Evolutionary conservation across 805 yeast genomes (phyloP).

Genomic region (Candida sphagnicola): DNA sequence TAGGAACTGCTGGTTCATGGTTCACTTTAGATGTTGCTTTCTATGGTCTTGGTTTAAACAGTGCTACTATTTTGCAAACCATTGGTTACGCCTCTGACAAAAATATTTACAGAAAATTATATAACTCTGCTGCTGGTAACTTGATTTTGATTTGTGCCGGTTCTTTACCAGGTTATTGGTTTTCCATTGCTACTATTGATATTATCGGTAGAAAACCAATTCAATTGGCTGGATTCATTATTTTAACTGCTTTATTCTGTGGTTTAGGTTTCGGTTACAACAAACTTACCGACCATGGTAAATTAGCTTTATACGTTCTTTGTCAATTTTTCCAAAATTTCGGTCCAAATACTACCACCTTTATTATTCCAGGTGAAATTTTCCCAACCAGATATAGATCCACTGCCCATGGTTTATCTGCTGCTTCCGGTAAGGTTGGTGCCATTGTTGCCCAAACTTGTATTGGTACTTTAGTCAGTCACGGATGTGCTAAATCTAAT

Average conservation of each 20-base stretch:
- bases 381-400: slow-evolving; percentile 96
- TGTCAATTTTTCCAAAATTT: slow-evolving; percentile 87
- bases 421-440: slow-evolving; percentile 89
- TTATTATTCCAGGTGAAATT: slow-evolving; percentile 86
- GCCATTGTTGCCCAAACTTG: slow-evolving; percentile 89
- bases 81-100: slow-evolving; percentile 77
- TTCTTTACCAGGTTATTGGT: slow-evolving; percentile 93
- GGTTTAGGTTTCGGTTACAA: slow-evolving; percentile 81
- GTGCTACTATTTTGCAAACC: slow-evolving; percentile 72
- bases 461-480: slow-evolving; percentile 78
- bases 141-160: slow-evolving; percentile 92
- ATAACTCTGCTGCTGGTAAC: slow-evolving; percentile 86
- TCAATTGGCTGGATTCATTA: slow-evolving; percentile 70
- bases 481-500: slow-evolving; percentile 62
- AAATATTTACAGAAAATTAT: slow-evolving; percentile 67
- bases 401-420: slow-evolving; percentile 92
- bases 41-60: slow-evolving; percentile 83
- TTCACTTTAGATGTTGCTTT: slow-evolving; percentile 85
- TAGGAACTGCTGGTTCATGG: slow-evolving; percentile 94
- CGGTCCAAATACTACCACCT: slow-evolving; percentile 92
- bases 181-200: slow-evolving; percentile 75
- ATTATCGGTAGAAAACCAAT: slow-evolving; percentile 79
- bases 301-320: slow-evolving; percentile 73
- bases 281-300: slow-evolving; percentile 64
- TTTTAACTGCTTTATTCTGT: slow-evolving; percentile 72